A percentile compares a stretch with the other conserved stretches of the same genome.
These are phyloP conservation scores for Ceratocystis huliohia DNA, from an alignment of 2,329 filamentous ascomycete genomes.

Conservation along the genomic window DNA sequence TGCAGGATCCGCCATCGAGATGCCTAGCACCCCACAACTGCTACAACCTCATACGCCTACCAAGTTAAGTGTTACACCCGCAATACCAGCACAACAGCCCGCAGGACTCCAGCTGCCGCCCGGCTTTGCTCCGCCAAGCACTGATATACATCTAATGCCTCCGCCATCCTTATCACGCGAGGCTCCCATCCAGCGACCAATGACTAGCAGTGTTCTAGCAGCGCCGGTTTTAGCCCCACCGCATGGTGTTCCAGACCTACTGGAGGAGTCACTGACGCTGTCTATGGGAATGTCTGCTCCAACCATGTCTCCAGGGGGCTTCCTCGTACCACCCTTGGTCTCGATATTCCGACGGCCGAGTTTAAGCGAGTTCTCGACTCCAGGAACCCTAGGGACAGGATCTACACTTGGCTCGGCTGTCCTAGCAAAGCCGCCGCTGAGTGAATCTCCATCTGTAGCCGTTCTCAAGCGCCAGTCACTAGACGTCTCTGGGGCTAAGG, in stretches of 20 bases:
- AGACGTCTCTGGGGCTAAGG: not conserved
- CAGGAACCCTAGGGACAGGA: not conserved
- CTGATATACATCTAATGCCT: constrained; percentile 11
- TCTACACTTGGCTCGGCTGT: not conserved
- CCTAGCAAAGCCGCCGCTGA: not conserved
- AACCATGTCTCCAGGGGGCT: constrained; percentile 20
- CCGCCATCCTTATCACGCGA: constrained; percentile 15
- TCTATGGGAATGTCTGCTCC: constrained; percentile 25
- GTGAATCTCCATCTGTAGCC: not conserved
- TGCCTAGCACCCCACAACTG: not conserved
- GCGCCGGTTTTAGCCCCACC: constrained; percentile 32
- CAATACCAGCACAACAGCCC: not conserved
- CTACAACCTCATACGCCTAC: not conserved
- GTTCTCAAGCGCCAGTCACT: not conserved
- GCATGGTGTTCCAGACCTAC: constrained; percentile 20
- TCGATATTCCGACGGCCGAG: not conserved
- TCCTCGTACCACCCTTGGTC: constrained; percentile 23
- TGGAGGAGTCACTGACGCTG: constrained; percentile 17
- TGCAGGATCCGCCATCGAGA: not conserved
- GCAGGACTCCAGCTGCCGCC: constrained; percentile 18
- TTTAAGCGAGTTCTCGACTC: not conserved
- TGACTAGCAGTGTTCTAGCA: constrained; percentile 28
- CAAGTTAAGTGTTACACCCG: not conserved
- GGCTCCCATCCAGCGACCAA: constrained; percentile 7
- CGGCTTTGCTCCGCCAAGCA: constrained; percentile 17